Evolutionary conservation across 2,329 filamentous ascomycete species (phyloP).

Genomic region (Aureobasidium pullulans): DNA sequence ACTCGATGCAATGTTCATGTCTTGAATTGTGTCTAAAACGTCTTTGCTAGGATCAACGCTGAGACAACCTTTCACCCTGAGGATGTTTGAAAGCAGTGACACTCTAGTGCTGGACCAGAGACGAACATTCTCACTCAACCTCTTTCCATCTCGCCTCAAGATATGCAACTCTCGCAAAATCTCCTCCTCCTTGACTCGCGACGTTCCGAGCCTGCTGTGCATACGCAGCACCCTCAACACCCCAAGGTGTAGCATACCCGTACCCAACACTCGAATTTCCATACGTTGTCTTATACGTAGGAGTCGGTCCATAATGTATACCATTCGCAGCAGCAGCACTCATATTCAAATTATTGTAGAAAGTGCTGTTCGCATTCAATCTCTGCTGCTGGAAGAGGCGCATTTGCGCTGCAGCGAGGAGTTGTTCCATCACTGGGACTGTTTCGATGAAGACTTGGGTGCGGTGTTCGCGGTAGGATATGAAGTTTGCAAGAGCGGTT

Average conservation of each 20-base stretch:
- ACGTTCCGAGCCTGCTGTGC: neutral
- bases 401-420: neutral
- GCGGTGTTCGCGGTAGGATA: neutral
- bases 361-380: neutral
- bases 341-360: neutral
- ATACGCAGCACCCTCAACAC: neutral
- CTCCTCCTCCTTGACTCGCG: neutral
- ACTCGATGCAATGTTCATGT: no score
- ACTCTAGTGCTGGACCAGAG: no score
- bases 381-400: neutral
- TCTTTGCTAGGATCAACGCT: no score
- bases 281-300: neutral
- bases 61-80: no score
- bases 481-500: neutral
- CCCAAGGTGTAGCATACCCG: neutral
- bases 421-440: neutral
- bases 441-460: neutral
- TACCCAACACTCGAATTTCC: neutral
- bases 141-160: neutral
- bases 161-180: neutral
- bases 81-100: no score
- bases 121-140: neutral
- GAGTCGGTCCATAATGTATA: neutral
- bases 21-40: no score
- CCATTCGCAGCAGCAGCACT: neutral